Conservation (phyloP, 371 early-diverging fungal species). For the Mucor lusitanicus region DNA sequence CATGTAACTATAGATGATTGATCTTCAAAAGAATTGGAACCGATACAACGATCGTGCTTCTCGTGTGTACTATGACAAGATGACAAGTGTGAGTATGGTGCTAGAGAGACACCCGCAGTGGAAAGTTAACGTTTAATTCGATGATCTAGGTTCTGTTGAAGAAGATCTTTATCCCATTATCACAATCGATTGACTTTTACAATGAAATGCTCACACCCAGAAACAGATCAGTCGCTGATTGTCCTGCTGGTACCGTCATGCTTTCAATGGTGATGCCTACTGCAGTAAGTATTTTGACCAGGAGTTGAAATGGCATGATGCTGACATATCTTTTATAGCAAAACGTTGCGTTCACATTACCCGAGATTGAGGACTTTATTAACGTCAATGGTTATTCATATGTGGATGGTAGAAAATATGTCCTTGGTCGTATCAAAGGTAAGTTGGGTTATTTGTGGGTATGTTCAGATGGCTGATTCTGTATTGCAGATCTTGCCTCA, state of each 20-base stretch:
- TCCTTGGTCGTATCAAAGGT: constrained; percentile 33
- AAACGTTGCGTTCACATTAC: constrained; percentile 11
- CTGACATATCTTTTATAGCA: background rate
- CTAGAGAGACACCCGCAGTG: background rate
- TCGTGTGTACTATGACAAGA: constrained; percentile 14
- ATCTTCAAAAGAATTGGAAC: constrained; percentile 16
- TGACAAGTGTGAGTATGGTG: constrained; percentile 5
- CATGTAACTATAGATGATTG: constrained; percentile 2
- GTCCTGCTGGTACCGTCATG: background rate
- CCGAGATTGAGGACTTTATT: constrained; percentile 9
- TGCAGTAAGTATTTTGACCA: background rate
- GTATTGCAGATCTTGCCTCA: constrained; percentile 8
- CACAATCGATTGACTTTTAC: constrained; percentile 48
- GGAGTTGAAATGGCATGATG: background rate
- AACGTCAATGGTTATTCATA: constrained; percentile 19
- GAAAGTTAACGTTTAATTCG: constrained; percentile 3
- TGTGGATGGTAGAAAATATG: constrained; percentile 14
- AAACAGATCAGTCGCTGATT: background rate
- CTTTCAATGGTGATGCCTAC: constrained; percentile 5
- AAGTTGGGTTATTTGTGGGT: constrained; percentile 10
- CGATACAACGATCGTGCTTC: constrained; percentile 18
- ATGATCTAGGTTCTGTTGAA: constrained; percentile 71
- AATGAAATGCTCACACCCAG: constrained; percentile 24
- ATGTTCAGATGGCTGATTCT: background rate
- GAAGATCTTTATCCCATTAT: constrained; percentile 70